Evolutionary conservation across 2,329 filamentous ascomycete species (phyloP).

Genomic region (Teratosphaeria gauchensis): DNA sequence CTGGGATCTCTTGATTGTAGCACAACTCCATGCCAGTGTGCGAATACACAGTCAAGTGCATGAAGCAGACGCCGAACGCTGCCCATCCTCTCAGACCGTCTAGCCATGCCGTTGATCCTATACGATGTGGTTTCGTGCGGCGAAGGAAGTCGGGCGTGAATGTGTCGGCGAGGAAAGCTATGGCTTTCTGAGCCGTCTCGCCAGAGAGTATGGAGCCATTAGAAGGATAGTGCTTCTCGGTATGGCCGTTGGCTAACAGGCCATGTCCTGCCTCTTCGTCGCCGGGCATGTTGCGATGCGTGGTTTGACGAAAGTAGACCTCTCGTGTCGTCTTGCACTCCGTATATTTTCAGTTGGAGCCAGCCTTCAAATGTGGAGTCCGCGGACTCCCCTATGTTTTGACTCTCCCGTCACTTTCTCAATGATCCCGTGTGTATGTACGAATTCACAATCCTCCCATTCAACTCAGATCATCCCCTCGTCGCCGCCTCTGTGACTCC

Average conservation of each 20-base stretch:
- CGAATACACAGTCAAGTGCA: slow-evolving; percentile 49
- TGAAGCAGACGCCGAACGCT: slow-evolving; percentile 54
- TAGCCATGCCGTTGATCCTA: slow-evolving; percentile 42
- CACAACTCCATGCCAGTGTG: slow-evolving; percentile 40
- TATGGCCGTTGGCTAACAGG: neutral
- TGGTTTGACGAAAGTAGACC: neutral
- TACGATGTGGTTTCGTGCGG: slow-evolving; percentile 1
- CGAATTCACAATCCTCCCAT: neutral
- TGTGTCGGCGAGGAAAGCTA: slow-evolving; percentile 1
- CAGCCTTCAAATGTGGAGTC: neutral
- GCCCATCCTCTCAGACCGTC: slow-evolving; percentile 59
- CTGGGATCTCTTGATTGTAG: slow-evolving; percentile 13
- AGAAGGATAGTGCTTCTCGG: neutral
- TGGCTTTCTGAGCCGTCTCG: neutral
- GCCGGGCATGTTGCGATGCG: neutral
- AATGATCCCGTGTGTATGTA: neutral
- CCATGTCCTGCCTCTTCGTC: neutral
- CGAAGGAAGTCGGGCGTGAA: slow-evolving; percentile 5
- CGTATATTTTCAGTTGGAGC: too few relatives aligned
- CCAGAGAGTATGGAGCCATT: neutral
- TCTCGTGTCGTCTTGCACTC: neutral
- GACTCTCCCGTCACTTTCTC: neutral
- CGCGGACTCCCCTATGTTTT: neutral
- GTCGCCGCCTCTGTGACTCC: neutral
- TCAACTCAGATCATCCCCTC: neutral